Evolutionary conservation across 2,329 filamentous ascomycete genomes (phyloP).

Genomic region (Ceratocystis colombiana): DNA sequence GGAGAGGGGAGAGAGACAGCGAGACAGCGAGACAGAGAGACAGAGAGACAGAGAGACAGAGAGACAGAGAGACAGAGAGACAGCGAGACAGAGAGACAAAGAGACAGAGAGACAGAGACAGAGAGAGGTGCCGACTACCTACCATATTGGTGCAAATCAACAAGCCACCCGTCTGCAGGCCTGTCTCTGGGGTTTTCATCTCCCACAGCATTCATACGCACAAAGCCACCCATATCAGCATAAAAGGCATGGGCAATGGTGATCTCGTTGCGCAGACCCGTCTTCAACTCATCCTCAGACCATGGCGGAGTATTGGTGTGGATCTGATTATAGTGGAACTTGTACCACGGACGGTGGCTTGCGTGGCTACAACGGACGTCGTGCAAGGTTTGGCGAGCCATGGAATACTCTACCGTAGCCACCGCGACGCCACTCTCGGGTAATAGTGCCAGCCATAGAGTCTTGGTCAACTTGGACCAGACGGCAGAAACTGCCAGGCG

Average conservation of each 20-base stretch:
- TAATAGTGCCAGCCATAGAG: not conserved
- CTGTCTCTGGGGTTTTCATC: not conserved
- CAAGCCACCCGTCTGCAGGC: not conserved
- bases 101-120: not conserved
- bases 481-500: not conserved
- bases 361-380: not conserved
- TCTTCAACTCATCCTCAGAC: slow-evolving; percentile 10
- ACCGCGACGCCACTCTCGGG: slow-evolving; percentile 14
- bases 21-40: too few species aligned
- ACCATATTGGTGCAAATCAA: slow-evolving; percentile 20
- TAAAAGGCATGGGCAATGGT: slow-evolving; percentile 31
- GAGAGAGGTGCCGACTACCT: not conserved
- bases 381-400: slow-evolving; percentile 7
- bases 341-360: slow-evolving; percentile 1
- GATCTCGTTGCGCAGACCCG: slow-evolving; percentile 26
- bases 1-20: not conserved
- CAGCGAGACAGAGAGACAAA: too few species aligned
- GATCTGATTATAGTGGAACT: slow-evolving; percentile 9
- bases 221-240: slow-evolving; percentile 31
- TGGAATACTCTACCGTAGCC: slow-evolving; percentile 6
- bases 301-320: not conserved
- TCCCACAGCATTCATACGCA: slow-evolving; percentile 15
- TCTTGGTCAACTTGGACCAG: not conserved
- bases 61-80: too few species aligned
- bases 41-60: not conserved